Base-by-base conservation (phyloP, 164 flowering plant species). In the Platanus orientalis region DNA sequence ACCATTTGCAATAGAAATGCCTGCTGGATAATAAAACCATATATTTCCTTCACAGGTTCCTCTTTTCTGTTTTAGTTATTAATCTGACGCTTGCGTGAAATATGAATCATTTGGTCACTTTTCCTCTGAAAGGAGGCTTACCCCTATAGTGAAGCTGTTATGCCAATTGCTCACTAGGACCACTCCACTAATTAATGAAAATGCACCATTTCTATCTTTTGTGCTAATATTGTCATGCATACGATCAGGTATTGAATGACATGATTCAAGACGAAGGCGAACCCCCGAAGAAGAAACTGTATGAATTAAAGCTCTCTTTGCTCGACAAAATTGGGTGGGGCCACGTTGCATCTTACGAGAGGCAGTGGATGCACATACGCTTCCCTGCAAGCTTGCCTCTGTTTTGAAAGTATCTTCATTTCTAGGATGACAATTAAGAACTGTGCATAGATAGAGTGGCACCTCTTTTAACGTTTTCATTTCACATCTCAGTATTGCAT, bases 231-330 rank as follows among this genome's bases (percentile, higher is more conserved):
- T 36, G 42, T 7, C 9, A 36, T 36, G 7, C 21, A n/a, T 26
- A 63, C 60, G 54, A 61, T 16, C 74, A 94, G 98, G 90, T 79
- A 39, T 49, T 90, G 60, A 80, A 60, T 70, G 95, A 85, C 57
- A 65, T 90, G 65, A 87, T 94, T 63, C 85, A 90, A 78, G 87
- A 83, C 30, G 86, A 83, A 7, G 79, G 77, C 3, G 87, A 81
- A 5, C 86, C 89, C 63, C 88, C 98, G 10, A 94, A 89, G 84
- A 87, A 78, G 82, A 83, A 90, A 66, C 71, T 89, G 32, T 89
- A 90, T 68, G 90, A 94, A 29, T 59, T 83, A 36, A 90, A 83
- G 79, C 73, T 94, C 12, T 78, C 87, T 48, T 65, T 94, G 72
- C 87, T 94, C 30, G 81, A 84, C 26, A 81, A 85, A 64, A 80